Evolutionary conservation across 2,329 filamentous ascomycete genomes (phyloP), one percentile per base, ranked within the genome.

Genomic region (Sclerotinia glacialis): DNA sequence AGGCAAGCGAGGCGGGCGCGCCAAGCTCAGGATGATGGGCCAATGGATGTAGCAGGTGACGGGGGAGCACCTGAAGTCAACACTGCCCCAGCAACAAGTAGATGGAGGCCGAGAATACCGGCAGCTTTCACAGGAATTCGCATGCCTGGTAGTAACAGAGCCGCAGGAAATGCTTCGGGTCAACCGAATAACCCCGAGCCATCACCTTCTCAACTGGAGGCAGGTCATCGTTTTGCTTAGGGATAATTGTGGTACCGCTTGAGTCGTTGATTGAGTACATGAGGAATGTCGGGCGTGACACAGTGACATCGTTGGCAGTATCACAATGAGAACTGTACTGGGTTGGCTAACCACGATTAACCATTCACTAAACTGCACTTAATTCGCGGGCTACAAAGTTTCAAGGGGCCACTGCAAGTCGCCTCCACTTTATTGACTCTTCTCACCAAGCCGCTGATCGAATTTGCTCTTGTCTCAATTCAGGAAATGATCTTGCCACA

Each of bases 201-300:
- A 18, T 72, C 76, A n/a, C 74, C 75, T 60, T 75, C 74, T n/a
- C 75, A 77, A 61, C 72, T 77, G 34, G 76, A 77, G 63, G 72
- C 75, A 64, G 74, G 73, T 21, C 58, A 40, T 26, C 44, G 44
- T 49, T 26, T 7, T 40, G 44, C 58, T 23, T 49, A 47, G 44
- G 44, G 28, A 23, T 49, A 60, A 40, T 1, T 28, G 9, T 11
- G 16, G 31, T n/a, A 18, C 14, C 31, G n/a, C n/a, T 37, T 37
- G 31, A 5, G 12, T 49, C 31, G n/a, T 61, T 11, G 16, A 49
- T 49, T 49, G 5, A 49, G 14, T 26, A 34, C 44, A 18, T 37
- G 44, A 9, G 44, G 16, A 16, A 49, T 23, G 5, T 49, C 5
- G 12, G 14, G 28, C 11, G 34, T 18, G 18, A n/a, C 12, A 1